Evolutionary conservation across 768 basidiomycete species (phyloP), one percentile per base, ranked within the genome.

Genomic region (Collybia mongolica): DNA sequence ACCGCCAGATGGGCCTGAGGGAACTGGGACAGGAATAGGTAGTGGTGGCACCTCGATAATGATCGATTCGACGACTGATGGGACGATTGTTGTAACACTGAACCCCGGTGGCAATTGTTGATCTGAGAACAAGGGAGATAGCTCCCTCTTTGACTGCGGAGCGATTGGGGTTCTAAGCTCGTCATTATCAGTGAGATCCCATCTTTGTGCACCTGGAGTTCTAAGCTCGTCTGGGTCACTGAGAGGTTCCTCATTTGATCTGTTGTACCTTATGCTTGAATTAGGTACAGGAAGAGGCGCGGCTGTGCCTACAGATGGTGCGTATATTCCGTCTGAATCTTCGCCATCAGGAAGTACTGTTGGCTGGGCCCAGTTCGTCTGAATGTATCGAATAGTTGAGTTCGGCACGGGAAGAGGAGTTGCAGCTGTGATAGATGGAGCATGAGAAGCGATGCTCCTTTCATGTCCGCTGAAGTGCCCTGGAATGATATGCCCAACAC

Each of bases 261-360:
- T 36, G 44, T 53, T 24, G 18, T 51, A 51, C 26, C 51, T 54
- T 20, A 55, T 53, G 9, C 56, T 60, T 18, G 56, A 39, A 38
- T 65, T 66, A 3, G 65, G 65, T 32, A 66, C 54, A 2, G 60
- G 63, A 39, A 66, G 54, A 3, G 65, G 65, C 12, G 53, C 45
- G 20, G 43, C 56, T n/a, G 48, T 47, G 18, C 46, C 50, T 4
- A 18, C 24, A 26, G 46, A 19, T 11, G 54, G 29, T 26, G 56
- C 44, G 17, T 47, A 38, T 18, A 36, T 42, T 22, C 42, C 37
- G 36, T 52, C 53, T 18, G 24, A 19, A 19, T 52, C 44, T 15
- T 41, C 37, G 9, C 26, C 19, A 23, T 51, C 49, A 14, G 28
- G 28, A 28, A 49, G 37, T 17, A 23, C 32, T 5, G 44, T 15